phyloP scores from a whole-genome alignment of 2,329 filamentous ascomycete species.

The Lasiodiplodia sp. region DNA sequence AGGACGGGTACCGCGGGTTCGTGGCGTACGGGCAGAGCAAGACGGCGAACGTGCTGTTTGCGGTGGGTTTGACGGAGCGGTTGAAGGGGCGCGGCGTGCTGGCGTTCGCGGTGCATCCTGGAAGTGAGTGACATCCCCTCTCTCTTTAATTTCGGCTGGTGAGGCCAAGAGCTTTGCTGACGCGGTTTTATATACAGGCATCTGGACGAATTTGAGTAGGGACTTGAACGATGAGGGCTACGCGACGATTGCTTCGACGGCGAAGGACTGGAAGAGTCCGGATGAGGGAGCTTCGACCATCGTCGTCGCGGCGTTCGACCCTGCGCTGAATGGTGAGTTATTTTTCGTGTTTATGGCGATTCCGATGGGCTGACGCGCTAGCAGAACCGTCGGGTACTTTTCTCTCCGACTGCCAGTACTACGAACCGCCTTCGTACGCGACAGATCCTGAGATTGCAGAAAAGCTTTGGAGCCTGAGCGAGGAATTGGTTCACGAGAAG shows the following conservation, averaged over 20 bases:
- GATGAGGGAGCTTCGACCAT: conserved; percentile 43
- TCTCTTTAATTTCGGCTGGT: not conserved
- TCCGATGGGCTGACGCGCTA: not conserved
- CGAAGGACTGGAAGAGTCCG: conserved; percentile 35
- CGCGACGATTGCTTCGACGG: conserved; percentile 7
- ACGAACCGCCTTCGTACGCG: conserved; percentile 35
- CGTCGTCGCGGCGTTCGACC: conserved; percentile 43
- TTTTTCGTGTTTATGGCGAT: not conserved
- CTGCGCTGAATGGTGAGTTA: conserved; percentile 34
- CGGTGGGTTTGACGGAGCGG: conserved; percentile 37
- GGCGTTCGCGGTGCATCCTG: conserved; percentile 43
- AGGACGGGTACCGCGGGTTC: conserved; percentile 30
- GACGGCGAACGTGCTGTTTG: conserved; percentile 40
- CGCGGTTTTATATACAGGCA: not conserved
- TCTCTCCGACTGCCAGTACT: conserved; percentile 39
- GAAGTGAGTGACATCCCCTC: conserved; percentile 28
- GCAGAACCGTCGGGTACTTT: conserved; percentile 39
- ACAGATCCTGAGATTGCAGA: conserved; percentile 37
- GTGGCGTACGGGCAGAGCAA: conserved; percentile 38
- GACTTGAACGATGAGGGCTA: conserved; percentile 9
- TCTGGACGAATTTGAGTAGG: conserved; percentile 23
- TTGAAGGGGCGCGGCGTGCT: conserved; percentile 37
- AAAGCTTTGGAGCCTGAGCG: conserved; percentile 44
- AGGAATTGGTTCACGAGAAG: conserved; percentile 41
- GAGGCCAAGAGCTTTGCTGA: not conserved